phyloP scores from a whole-genome alignment of 352 stramenopile genomes.

The Phytophthora palmivora region DNA sequence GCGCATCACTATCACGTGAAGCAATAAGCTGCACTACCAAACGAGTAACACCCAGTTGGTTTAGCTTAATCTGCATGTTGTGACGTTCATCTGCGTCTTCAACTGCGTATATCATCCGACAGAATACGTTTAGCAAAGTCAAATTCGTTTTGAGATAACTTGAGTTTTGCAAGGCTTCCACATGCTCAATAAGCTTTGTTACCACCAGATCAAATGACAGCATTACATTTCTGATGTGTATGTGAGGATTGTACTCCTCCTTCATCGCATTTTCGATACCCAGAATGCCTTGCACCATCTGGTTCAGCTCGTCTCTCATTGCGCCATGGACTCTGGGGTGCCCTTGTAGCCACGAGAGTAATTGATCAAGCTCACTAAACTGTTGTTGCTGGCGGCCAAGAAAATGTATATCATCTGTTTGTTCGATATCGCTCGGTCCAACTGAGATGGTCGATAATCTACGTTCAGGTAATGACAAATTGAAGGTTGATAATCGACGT shows the following conservation, averaged over 20 bases:
- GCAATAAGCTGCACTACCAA: slow-evolving; percentile 74
- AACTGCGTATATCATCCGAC: slow-evolving; percentile 73
- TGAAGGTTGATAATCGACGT: slow-evolving; percentile 18
- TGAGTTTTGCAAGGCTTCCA: slow-evolving; percentile 58
- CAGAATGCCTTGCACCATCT: slow-evolving; percentile 77
- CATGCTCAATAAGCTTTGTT: slow-evolving; percentile 63
- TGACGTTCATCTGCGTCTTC: slow-evolving; percentile 57
- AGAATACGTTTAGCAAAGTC: slow-evolving; percentile 76
- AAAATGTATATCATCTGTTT: slow-evolving; percentile 8
- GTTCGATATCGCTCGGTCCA: slow-evolving; percentile 3
- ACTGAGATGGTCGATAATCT: slow-evolving; percentile 10
- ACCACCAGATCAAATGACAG: slow-evolving; percentile 78
- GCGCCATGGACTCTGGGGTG: slow-evolving; percentile 50
- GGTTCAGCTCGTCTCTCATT: slow-evolving; percentile 75
- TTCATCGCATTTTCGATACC: slow-evolving; percentile 52
- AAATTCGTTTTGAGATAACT: slow-evolving; percentile 75
- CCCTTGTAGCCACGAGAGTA: slow-evolving; percentile 48
- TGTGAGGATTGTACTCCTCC: slow-evolving; percentile 54
- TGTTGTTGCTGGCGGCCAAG: slow-evolving; percentile 35
- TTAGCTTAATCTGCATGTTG: slow-evolving; percentile 74
- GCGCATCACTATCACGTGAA: slow-evolving; percentile 53
- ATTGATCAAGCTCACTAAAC: slow-evolving; percentile 56
- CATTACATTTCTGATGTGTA: slow-evolving; percentile 47
- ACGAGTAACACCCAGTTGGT: slow-evolving; percentile 63
- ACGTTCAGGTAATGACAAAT: slow-evolving; percentile 15